phyloP scores from a whole-genome alignment of 177 flowering plant genomes.

The Vitis hybrid region DNA sequence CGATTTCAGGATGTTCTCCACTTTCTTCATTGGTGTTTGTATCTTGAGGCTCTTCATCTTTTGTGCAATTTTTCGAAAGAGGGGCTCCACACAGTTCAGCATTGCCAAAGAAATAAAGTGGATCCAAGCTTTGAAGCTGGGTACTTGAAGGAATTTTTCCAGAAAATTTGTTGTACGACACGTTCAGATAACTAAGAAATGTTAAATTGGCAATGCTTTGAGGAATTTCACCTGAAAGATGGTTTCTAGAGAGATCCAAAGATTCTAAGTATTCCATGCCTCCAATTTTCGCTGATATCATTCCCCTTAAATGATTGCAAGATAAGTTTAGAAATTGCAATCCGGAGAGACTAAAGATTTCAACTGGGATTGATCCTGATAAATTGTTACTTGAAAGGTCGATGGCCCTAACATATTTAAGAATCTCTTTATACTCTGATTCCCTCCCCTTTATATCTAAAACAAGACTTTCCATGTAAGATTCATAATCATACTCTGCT shows the following conservation, averaged over 20 bases:
- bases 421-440: neutral
- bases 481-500: no score
- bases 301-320: constrained; percentile 7
- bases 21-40: neutral
- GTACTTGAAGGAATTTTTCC: constrained; percentile 25
- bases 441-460: constrained; percentile 1
- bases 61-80: no score
- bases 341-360: neutral
- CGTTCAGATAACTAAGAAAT: constrained; percentile 16
- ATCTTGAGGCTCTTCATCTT: no score
- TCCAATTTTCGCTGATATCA: constrained; percentile 1
- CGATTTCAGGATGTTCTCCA: neutral
- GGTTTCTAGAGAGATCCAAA: neutral
- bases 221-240: constrained; percentile 10
- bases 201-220: neutral
- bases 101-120: neutral
- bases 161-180: constrained; percentile 24
- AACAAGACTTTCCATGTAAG: neutral
- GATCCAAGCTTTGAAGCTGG: constrained; percentile 19
- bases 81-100: no score
- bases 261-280: neutral
- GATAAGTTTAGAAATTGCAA: constrained; percentile 8
- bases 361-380: constrained; percentile 10
- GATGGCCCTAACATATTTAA: constrained; percentile 11
- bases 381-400: constrained; percentile 28